Evolutionary conservation across 2,329 filamentous ascomycete genomes (phyloP).

Genomic region (Aurifilum marmelostoma): DNA sequence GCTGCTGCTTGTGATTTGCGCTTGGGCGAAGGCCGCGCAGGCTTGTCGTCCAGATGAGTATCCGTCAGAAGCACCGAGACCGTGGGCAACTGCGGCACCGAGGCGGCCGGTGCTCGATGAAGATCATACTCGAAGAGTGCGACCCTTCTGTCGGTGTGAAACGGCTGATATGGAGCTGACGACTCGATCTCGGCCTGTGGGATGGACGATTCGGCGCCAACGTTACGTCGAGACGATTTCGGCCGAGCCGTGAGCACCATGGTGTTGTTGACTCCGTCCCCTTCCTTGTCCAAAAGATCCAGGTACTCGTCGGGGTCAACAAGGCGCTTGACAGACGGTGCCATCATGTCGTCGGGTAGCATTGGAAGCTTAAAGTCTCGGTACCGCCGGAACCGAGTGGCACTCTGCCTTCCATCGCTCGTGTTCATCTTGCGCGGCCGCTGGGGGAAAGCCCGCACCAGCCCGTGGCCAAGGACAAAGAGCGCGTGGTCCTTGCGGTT

Average conservation of each 20-base stretch:
- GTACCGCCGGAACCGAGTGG: slow-evolving; percentile 60
- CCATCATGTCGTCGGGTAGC: slow-evolving; percentile 62
- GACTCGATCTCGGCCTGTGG: slow-evolving; percentile 89
- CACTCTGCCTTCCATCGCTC: slow-evolving; percentile 55
- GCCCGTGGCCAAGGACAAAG: slow-evolving; percentile 66
- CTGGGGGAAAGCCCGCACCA: slow-evolving; percentile 67
- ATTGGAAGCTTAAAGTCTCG: slow-evolving; percentile 69
- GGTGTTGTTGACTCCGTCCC: slow-evolving; percentile 59
- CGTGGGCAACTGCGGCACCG: slow-evolving; percentile 37
- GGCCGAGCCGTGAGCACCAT: slow-evolving; percentile 52
- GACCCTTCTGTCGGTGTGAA: slow-evolving; percentile 88
- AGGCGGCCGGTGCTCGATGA: slow-evolving; percentile 18
- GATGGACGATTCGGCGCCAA: slow-evolving; percentile 64
- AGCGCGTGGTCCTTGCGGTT: slow-evolving; percentile 65
- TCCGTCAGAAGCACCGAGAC: slow-evolving; percentile 47
- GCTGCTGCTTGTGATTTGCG: slow-evolving; percentile 36
- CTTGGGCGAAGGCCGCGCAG: slow-evolving; percentile 31
- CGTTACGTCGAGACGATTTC: slow-evolving; percentile 42
- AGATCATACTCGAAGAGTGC: slow-evolving; percentile 69
- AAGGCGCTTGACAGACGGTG: slow-evolving; percentile 58
- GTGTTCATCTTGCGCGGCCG: slow-evolving; percentile 59
- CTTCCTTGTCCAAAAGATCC: slow-evolving; percentile 55
- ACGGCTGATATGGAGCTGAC: slow-evolving; percentile 92
- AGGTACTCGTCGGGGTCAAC: slow-evolving; percentile 61
- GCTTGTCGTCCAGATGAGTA: slow-evolving; percentile 45